These are phyloP conservation scores for Diaporthe citri DNA, from an alignment of 2,329 filamentous ascomycete genomes.

Conservation along the genomic window DNA sequence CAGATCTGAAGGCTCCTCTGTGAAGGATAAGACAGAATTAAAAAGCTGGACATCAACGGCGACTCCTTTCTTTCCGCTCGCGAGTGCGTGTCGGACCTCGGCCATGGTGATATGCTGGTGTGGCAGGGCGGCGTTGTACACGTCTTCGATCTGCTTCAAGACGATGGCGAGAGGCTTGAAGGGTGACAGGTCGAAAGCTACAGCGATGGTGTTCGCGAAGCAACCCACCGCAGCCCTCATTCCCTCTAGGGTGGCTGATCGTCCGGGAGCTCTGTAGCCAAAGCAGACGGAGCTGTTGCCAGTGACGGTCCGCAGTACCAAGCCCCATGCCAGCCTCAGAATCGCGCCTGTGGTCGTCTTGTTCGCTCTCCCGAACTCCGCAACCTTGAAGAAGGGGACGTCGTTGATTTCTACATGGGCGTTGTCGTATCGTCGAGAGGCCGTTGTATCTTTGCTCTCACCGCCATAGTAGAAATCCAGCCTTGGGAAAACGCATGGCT, in stretches of 20 bases:
- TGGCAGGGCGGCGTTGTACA: slow-evolving; percentile 47
- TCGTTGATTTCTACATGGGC: slow-evolving; percentile 54
- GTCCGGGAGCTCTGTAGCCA: slow-evolving; percentile 62
- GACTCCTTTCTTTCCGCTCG: slow-evolving; percentile 51
- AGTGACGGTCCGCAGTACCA: slow-evolving; percentile 68
- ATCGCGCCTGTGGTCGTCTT: slow-evolving; percentile 62
- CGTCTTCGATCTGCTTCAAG: slow-evolving; percentile 51
- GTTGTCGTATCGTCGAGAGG: slow-evolving; percentile 49
- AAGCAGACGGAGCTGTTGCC: slow-evolving; percentile 67
- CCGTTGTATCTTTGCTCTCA: slow-evolving; percentile 26
- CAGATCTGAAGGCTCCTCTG: slow-evolving; percentile 54
- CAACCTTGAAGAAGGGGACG: slow-evolving; percentile 54
- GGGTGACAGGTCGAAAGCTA: slow-evolving; percentile 50
- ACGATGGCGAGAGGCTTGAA: slow-evolving; percentile 50
- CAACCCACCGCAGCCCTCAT: slow-evolving; percentile 60
- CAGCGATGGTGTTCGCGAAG: slow-evolving; percentile 57
- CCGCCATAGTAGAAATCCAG: slow-evolving; percentile 48
- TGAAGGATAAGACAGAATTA: slow-evolving; percentile 64
- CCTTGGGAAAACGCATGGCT: slow-evolving; percentile 61
- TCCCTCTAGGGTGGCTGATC: slow-evolving; percentile 57
- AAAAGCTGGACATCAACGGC: slow-evolving; percentile 54
- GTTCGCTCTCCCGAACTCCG: slow-evolving; percentile 57
- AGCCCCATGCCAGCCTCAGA: slow-evolving; percentile 70
- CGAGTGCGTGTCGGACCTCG: slow-evolving; percentile 61
- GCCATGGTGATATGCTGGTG: slow-evolving; percentile 61